Percentiles rank a stretch among this genome's conserved stretches.
phyloP scores from a whole-genome alignment of 768 basidiomycete species.

The Wakefieldia striispora region DNA sequence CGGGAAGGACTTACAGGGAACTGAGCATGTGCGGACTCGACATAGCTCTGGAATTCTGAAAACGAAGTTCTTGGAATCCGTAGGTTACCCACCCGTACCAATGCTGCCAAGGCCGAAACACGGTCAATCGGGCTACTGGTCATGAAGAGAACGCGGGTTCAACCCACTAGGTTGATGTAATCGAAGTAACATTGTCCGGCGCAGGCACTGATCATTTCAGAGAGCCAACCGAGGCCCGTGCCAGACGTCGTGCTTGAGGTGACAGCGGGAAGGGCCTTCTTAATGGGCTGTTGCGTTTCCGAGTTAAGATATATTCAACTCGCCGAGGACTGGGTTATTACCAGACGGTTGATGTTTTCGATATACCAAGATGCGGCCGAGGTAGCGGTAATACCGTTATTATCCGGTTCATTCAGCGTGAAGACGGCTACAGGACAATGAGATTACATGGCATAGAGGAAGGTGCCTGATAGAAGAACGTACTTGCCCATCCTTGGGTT shows the following conservation, averaged over 20 bases:
- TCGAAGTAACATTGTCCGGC: slow-evolving; percentile 35
- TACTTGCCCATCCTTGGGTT: slow-evolving; percentile 32
- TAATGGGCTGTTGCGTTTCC: slow-evolving; percentile 26
- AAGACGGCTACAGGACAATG: slow-evolving; percentile 25
- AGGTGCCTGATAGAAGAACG: neutral
- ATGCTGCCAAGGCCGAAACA: slow-evolving; percentile 11
- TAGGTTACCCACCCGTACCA: slow-evolving; percentile 29
- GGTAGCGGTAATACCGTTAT: slow-evolving; percentile 27
- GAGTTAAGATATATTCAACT: neutral
- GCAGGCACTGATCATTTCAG: slow-evolving; percentile 35
- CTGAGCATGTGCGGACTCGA: slow-evolving; percentile 24
- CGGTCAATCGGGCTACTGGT: neutral
- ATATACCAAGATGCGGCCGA: slow-evolving; percentile 38
- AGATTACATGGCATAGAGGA: neutral
- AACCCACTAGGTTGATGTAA: slow-evolving; percentile 35
- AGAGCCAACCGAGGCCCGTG: slow-evolving; percentile 35
- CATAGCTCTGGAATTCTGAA: slow-evolving; percentile 25
- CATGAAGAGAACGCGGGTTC: neutral
- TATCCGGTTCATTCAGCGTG: slow-evolving; percentile 38
- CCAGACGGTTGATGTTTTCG: slow-evolving; percentile 35
- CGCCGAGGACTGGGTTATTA: slow-evolving; percentile 9
- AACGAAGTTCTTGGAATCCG: slow-evolving; percentile 21
- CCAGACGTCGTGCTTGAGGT: slow-evolving; percentile 32
- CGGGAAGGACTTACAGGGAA: slow-evolving; percentile 25
- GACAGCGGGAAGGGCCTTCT: slow-evolving; percentile 39